These are phyloP conservation scores for Malus hybrid DNA, from an alignment of 331 rosid species.

Conservation along the genomic window DNA sequence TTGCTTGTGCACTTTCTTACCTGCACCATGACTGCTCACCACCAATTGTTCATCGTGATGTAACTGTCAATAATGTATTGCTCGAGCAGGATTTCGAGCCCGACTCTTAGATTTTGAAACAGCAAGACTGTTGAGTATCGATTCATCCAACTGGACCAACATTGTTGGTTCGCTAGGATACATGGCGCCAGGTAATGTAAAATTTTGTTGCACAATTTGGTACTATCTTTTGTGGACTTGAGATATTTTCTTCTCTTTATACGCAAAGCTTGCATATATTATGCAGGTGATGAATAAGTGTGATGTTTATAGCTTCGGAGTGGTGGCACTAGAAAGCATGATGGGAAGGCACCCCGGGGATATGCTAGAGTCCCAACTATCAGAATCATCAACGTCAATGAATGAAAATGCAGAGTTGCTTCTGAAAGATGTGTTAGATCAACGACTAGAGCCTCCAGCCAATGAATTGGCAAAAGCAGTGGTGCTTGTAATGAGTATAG, in stretches of 20 bases:
- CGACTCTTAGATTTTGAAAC: background rate
- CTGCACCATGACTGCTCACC: constrained; percentile 52
- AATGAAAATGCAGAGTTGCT: too few species aligned
- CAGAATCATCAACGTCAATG: too few species aligned
- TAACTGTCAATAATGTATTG: constrained; percentile 11
- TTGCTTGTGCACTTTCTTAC: constrained; percentile 55
- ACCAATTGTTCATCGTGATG: constrained; percentile 53
- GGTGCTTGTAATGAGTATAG: background rate
- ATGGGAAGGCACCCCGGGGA: background rate
- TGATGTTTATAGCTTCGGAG: background rate
- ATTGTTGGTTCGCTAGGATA: background rate
- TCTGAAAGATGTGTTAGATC: too few species aligned
- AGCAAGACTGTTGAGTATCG: background rate
- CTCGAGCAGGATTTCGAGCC: background rate
- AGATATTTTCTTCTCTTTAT: too few species aligned
- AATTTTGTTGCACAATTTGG: too few species aligned
- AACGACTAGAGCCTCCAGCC: background rate
- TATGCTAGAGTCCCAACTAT: background rate
- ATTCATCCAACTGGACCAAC: background rate
- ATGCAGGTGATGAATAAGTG: background rate
- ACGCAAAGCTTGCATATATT: background rate
- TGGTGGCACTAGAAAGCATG: too few species aligned
- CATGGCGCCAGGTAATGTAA: background rate
- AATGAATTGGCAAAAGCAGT: background rate
- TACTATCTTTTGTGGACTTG: too few species aligned